Evolutionary conservation across 2,329 filamentous ascomycete genomes (phyloP), one percentile per base, ranked within the genome.

Genomic region (Colletotrichum trifolii): DNA sequence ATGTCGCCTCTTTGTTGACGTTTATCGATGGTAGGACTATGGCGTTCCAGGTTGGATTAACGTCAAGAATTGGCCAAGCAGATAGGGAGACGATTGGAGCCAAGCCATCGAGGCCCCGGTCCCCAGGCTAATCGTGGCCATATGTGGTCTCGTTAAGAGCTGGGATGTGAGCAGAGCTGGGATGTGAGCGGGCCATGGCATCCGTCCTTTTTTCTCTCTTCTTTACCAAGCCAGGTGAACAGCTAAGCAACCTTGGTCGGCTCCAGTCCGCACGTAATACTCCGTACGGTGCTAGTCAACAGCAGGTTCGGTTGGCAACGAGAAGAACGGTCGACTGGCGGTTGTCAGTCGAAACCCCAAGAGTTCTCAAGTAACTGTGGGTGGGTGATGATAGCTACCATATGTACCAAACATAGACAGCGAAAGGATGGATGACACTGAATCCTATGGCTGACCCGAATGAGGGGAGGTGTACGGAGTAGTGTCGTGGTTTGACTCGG

Each of bases 121-220:
- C 36, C 60, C 15, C 54, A 64, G 60, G 39, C 54, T 48, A 54
- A 54, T 66, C 54, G 49, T 58, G 54, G 60, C 53, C 59, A 58
- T 57, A 48, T 48, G 60, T 42, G 17, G 64, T 66, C 53, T 60
- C 38, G 49, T 64, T 59, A 54, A 64, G 64, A 54, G 46, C 54
- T 59, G 64, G 64, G 64, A 59, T 54, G 64, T 49, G 42, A 43
- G 54, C 47, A 64, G 64, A 54, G 46, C 54, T 59, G 64, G 64
- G 64, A 59, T 54, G 64, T 49, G 42, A 43, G 54, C 47, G 59
- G 54, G 11, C 60, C 48, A 58, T 43, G 39, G 58, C 43, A 48
- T 45, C 25, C 17, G 42, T 15, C 13, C 35, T 10, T 43, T 25
- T 12, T 5, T 25, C 4, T 25, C 4, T 25, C 25, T 25, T 25